A percentile compares a stretch with the other conserved stretches of the same genome.
phyloP scores from a whole-genome alignment of 2,329 filamentous ascomycete species.

The Colletotrichum graminicola region DNA sequence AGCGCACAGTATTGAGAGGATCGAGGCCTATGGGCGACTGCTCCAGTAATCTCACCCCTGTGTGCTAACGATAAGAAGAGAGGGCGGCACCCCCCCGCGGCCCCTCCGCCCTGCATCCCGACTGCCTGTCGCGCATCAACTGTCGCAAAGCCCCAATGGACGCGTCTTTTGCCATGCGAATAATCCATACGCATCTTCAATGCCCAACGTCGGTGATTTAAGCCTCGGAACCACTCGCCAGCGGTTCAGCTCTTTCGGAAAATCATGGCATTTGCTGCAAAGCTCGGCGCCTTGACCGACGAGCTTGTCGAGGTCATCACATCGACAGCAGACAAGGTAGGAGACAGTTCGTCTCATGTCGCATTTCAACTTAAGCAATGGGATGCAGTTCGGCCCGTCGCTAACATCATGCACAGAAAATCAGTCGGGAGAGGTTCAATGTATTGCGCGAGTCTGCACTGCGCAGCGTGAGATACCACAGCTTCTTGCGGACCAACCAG shows the following conservation, averaged over 20 bases:
- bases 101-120: slow-evolving; percentile 18
- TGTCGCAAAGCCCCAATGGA: background rate
- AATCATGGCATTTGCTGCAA: slow-evolving; percentile 78
- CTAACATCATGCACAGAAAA: slow-evolving; percentile 41
- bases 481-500: slow-evolving; percentile 77
- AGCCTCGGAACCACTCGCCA: background rate
- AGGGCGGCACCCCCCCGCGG: slow-evolving; percentile 9
- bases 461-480: slow-evolving; percentile 65
- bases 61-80: slow-evolving; percentile 31
- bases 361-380: slow-evolving; percentile 22
- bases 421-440: slow-evolving; percentile 55
- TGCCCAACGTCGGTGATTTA: slow-evolving; percentile 4
- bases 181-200: slow-evolving; percentile 11
- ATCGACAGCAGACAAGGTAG: slow-evolving; percentile 65
- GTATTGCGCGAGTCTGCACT: slow-evolving; percentile 62
- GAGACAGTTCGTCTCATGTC: slow-evolving; percentile 40
- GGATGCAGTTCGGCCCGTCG: slow-evolving; percentile 15
- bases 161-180: slow-evolving; percentile 12
- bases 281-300: slow-evolving; percentile 73
- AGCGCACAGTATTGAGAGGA: slow-evolving; percentile 22
- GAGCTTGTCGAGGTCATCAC: slow-evolving; percentile 77
- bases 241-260: slow-evolving; percentile 1
- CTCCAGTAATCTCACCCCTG: slow-evolving; percentile 33
- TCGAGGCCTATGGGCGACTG: slow-evolving; percentile 25
- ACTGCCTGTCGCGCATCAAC: slow-evolving; percentile 12